Evolutionary conservation across 345 rosid genomes (phyloP).

Genomic region (Moringa oleifera): DNA sequence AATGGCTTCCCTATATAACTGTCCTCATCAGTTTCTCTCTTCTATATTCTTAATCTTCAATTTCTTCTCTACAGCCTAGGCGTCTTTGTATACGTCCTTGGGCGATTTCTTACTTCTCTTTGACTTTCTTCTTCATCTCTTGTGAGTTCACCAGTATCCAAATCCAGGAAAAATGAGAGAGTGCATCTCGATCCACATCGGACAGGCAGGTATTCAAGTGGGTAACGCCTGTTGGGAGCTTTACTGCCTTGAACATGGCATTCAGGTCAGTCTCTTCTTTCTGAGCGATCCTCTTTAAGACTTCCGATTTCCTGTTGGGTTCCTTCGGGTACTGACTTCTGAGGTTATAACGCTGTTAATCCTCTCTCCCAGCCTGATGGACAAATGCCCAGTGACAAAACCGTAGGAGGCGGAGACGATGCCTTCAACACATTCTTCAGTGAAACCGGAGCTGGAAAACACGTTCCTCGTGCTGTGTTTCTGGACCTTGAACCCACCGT

Average conservation of each 20-base stretch:
- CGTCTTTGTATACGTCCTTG: conserved; percentile 10
- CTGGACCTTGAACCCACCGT: conserved; percentile 56
- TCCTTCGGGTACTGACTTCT: background rate
- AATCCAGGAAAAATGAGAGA: no score
- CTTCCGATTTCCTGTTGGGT: no score
- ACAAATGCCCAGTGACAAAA: conserved; percentile 43
- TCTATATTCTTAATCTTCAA: background rate
- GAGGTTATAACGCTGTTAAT: background rate
- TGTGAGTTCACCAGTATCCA: background rate
- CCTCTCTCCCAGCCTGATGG: conserved; percentile 39
- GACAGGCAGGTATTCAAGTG: conserved; percentile 60
- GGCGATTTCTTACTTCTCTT: background rate
- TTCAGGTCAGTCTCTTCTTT: conserved; percentile 32
- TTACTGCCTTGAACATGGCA: no score
- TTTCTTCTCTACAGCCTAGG: background rate
- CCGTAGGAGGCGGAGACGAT: conserved; percentile 46
- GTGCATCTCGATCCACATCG: conserved; percentile 52
- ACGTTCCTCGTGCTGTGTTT: no score
- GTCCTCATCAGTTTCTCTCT: background rate
- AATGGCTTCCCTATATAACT: no score
- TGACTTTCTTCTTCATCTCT: no score
- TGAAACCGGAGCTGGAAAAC: conserved; percentile 55
- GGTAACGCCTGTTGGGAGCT: conserved; percentile 62
- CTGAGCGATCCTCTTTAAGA: no score
- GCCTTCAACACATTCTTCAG: conserved; percentile 58